Base-by-base conservation (phyloP, 768 basidiomycete genomes). In the Lactarius hengduanensis region DNA sequence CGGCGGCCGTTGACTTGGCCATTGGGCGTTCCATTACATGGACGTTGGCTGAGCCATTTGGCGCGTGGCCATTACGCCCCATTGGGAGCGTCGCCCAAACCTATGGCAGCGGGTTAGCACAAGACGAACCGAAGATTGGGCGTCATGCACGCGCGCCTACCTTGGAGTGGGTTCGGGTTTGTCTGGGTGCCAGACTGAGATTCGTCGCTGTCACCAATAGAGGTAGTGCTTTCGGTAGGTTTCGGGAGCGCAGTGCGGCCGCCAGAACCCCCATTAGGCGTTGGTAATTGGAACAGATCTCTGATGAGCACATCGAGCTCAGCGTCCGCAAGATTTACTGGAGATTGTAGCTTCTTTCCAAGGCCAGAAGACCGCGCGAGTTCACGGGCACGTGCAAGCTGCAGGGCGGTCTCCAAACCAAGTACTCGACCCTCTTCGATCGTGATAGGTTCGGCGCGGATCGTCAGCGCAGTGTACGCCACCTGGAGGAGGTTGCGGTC, bases 351-450 rank as follows among this genome's bases (percentile, higher is more conserved):
- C 11, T 28, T 41, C 22, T 36, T 61, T 26, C 64, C 66, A 13
- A 20, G 1, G 38, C 10, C 47, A 28, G 61, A 36, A 8, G 57
- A 59, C 1, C 66, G 41, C 16, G 58, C 66, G 26, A 69, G 75
- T 67, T 90, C 89, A 0, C 88, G 80, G 2, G 84, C 84, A 1
- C 76, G 73, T 0, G 84, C 84, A 11, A 90, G 77, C 50, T 76
- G 80, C 1, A 88, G 72, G 0, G 83, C 77, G 0, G 85, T 86
- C 41, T 86, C 82, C 69, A 86, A 73, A 61, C 86, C 86, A n/a
- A 92, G 77, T 32, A 78, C 76, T 9, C 76, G 72, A 41, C 83
- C 86, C 64, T 91, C 91, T n/a, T 79, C 78, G 1, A 83, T 73
- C 0, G 78, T 80, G 16, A 87, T 78, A 1, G 87, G 81, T 1